These are phyloP conservation scores for Globisporangium middletonii DNA, from an alignment of 352 stramenopile species.

Conservation along the genomic window DNA sequence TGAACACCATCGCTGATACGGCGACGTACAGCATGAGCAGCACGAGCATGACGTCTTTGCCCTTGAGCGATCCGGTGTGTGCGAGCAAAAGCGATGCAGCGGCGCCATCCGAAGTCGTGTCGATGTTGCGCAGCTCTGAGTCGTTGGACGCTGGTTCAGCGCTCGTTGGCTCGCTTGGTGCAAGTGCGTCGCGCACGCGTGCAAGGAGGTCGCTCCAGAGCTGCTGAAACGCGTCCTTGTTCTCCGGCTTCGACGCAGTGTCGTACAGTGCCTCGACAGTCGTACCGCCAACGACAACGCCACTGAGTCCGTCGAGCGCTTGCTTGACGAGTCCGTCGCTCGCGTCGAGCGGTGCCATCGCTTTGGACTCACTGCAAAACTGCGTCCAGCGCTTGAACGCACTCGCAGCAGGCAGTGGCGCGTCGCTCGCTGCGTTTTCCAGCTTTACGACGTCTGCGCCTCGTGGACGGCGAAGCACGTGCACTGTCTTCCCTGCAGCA, in stretches of 20 bases:
- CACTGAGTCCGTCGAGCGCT: neutral
- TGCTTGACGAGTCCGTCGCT: neutral
- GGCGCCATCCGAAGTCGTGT: neutral
- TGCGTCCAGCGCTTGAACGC: slow-evolving; percentile 7
- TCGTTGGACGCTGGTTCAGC: neutral
- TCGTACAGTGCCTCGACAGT: slow-evolving; percentile 4
- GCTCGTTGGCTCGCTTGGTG: neutral
- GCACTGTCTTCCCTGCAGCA: neutral
- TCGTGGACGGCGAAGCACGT: neutral
- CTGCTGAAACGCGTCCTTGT: neutral
- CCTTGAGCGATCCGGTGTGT: neutral
- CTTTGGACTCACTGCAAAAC: neutral
- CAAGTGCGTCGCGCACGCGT: neutral
- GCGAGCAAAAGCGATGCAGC: neutral
- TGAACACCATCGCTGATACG: slow-evolving; percentile 1
- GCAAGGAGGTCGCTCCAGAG: neutral
- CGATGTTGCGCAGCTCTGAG: neutral
- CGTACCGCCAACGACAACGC: neutral
- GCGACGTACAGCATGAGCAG: slow-evolving; percentile 4
- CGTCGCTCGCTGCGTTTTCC: neutral
- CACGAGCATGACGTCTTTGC: slow-evolving; percentile 1
- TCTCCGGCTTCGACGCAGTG: neutral
- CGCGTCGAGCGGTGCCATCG: neutral
- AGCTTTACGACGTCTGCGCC: neutral
- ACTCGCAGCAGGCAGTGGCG: neutral